Base-by-base conservation (phyloP, 192 early-diverging fungal genomes). In the Coemansia sp. region DNA sequence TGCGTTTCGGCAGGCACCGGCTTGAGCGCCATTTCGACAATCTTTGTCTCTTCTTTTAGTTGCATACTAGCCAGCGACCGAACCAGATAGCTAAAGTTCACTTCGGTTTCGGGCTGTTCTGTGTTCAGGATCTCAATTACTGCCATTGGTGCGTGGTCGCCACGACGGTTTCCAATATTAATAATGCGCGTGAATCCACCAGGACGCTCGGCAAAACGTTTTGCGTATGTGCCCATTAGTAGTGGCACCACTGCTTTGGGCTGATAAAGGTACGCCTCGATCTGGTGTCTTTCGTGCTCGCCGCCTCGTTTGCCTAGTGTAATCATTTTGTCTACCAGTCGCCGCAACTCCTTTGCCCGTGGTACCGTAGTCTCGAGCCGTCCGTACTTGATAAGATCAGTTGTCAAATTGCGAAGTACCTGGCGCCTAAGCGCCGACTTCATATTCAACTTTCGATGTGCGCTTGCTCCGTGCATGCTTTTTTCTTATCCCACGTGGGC, bases 171-270 rank as follows among this genome's bases (percentile, higher is more conserved):
- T 21, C 90, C 92, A 47, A 87, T 80, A 23, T 80, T 78, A 50
- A 89, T 82, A 22, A 98, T 80, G 26, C 95, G 91, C 5, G 90
- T 93, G 79, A 93, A 98, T 29, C 93, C 93, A 38, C 92, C 92
- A 18, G 80, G 60, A 21, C 90, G 86, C 18, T 60, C 65, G 26
- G 82, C 75, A 77, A 88, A 98, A 26, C 93, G 84, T 46, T 86
- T 83, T n/a, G 89, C 90, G 13, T 96, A 72, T 23, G 90, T 82
- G 26, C 83, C 81, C 58, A 90, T 86, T 31, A 96, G 67, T 57
- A 93, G 90, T 19, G 92, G 88, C 31, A 98, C 66, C 0, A 86
- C 88, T 2, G 73, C 62, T 45, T 83, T 66, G 42, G 82, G 88
- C 59, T 86, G 83, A 82, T 91, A 80, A n/a, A 78, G 56, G 36